These are phyloP conservation scores for Rhodomyrtus tomentosa DNA, from an alignment of 345 rosid species.

Conservation along the genomic window DNA sequence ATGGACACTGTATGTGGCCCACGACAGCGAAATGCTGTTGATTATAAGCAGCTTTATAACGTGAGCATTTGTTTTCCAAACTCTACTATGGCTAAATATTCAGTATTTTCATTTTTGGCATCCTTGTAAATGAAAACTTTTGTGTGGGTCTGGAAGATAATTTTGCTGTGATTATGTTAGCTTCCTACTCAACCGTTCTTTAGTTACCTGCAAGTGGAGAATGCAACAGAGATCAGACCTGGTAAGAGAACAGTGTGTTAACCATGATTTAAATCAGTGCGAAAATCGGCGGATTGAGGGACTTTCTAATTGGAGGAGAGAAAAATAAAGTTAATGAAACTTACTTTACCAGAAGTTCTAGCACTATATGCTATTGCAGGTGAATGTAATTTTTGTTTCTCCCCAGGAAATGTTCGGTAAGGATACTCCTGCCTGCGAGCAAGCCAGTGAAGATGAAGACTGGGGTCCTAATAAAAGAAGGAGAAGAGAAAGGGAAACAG, in stretches of 20 bases:
- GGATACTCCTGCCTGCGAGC: slow-evolving; percentile 61
- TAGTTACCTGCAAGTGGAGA: neutral
- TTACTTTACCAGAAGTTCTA: neutral
- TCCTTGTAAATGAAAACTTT: neutral
- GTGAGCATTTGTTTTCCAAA: slow-evolving; percentile 33
- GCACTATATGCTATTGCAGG: neutral
- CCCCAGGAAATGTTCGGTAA: slow-evolving; percentile 95
- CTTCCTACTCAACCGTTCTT: neutral
- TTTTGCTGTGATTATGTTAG: neutral
- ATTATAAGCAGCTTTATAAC: slow-evolving; percentile 73
- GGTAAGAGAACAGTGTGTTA: neutral
- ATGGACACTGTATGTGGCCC: slow-evolving; percentile 58
- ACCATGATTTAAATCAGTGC: neutral
- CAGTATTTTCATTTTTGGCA: neutral
- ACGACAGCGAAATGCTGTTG: slow-evolving; percentile 72
- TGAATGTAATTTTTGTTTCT: neutral
- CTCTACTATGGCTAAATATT: neutral
- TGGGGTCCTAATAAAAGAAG: slow-evolving; percentile 92
- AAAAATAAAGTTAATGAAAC: neutral
- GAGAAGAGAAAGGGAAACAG: slow-evolving; percentile 68
- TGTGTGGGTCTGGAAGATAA: neutral
- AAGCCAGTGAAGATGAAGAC: slow-evolving; percentile 93
- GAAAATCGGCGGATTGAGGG: neutral
- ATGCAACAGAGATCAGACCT: neutral
- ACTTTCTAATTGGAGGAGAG: neutral